These are phyloP conservation scores for Tolypocladium amazonense DNA, from an alignment of 2,329 filamentous ascomycete species.

Conservation along the genomic window DNA sequence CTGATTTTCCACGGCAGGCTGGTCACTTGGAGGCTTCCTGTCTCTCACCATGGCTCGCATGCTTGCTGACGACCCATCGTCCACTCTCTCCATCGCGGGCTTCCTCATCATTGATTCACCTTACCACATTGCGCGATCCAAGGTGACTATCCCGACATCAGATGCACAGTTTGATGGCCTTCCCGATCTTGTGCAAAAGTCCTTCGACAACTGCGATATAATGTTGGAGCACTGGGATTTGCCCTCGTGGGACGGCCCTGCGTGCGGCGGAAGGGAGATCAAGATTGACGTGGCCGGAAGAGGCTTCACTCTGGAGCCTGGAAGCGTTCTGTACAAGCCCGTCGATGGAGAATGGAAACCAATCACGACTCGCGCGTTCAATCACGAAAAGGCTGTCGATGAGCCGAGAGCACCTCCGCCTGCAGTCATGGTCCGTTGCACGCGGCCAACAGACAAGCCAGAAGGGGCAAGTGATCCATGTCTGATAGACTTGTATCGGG, in stretches of 20 bases:
- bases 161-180: slow-evolving; percentile 10
- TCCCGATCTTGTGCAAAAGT: slow-evolving; percentile 14
- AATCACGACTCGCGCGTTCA: slow-evolving; percentile 2
- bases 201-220: slow-evolving; percentile 18
- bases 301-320: slow-evolving; percentile 6
- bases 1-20: slow-evolving; percentile 7
- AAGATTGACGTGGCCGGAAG: slow-evolving; percentile 8
- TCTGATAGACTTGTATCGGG: slow-evolving; percentile 14
- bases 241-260: slow-evolving; percentile 12
- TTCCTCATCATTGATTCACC: slow-evolving; percentile 18
- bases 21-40: slow-evolving; percentile 19
- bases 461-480: slow-evolving; percentile 4
- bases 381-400: neutral
- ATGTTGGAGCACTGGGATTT: slow-evolving; percentile 19
- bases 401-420: slow-evolving; percentile 10
- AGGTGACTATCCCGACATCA: slow-evolving; percentile 5
- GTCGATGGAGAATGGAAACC: slow-evolving; percentile 8
- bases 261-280: slow-evolving; percentile 3
- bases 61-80: slow-evolving; percentile 11
- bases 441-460: slow-evolving; percentile 2
- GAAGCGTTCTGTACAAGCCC: slow-evolving; percentile 11
- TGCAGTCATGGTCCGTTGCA: slow-evolving; percentile 13
- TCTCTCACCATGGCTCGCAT: slow-evolving; percentile 14
- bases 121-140: slow-evolving; percentile 12
- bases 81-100: slow-evolving; percentile 13